phyloP scores from a whole-genome alignment of 176 grass and related monocot genomes.

The Musa beccarii region DNA sequence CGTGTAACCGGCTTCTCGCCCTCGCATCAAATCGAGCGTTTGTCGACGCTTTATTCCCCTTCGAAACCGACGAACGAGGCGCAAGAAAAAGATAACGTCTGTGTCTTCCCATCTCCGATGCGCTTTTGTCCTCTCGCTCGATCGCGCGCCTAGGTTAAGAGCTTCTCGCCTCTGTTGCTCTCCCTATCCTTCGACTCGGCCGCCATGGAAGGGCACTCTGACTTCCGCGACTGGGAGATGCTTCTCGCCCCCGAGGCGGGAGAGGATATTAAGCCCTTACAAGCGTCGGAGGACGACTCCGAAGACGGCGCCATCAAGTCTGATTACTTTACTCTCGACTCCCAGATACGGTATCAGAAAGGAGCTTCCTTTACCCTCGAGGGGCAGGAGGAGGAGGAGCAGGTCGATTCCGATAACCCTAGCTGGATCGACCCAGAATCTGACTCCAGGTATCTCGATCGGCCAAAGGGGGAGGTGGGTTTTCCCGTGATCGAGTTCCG shows the following conservation, averaged over 20 bases:
- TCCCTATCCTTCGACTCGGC: neutral
- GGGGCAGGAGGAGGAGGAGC: neutral
- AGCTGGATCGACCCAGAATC: conserved; percentile 81
- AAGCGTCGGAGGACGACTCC: neutral
- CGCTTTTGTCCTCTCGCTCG: neutral
- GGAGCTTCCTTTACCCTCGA: neutral
- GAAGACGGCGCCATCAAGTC: neutral
- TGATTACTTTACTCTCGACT: conserved; percentile 1
- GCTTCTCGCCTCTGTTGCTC: neutral
- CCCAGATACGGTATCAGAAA: neutral
- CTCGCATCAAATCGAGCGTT: neutral
- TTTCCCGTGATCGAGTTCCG: conserved; percentile 33
- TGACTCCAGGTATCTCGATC: conserved; percentile 5
- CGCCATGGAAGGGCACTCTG: neutral
- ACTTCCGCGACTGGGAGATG: conserved; percentile 9
- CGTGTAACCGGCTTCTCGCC: neutral
- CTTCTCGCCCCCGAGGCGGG: neutral
- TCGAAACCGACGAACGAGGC: neutral
- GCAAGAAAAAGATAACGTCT: neutral
- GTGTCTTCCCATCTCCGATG: neutral
- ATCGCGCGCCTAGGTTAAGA: neutral
- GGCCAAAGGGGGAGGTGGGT: neutral
- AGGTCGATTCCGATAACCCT: neutral
- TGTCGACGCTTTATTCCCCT: neutral
- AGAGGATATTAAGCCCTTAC: neutral